Base-by-base conservation (phyloP, 441 rosid genomes). In the Erodium moschatum region DNA sequence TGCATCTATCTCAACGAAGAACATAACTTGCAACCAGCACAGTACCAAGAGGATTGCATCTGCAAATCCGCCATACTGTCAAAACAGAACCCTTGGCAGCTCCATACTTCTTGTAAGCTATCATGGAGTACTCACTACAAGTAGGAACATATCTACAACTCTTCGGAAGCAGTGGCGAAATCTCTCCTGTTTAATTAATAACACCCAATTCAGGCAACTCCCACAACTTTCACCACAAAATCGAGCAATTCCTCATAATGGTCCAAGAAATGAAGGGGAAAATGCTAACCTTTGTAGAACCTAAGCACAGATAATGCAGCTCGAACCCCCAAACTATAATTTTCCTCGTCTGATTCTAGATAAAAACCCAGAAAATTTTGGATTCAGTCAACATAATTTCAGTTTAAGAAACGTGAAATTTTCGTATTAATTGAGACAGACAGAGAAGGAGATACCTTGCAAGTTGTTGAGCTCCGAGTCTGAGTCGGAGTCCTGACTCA, bases 61-160 rank as follows among this genome's bases (percentile, higher is more conserved):
- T 96, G 72, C 98, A 90, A 68, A 90, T 78, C 70, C 91, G 92
- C 92, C 92, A 89, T 50, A 84, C 75, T 2, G 90, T 90, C 72
- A 92, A 82, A 77, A 82, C 61, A 6, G 89, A 81, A 69, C 97
- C 97, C 77, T 87, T 89, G 18, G 70, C 76, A 73, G 87, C 69
- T 67, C 98, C 98, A 72, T 92, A 92, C 70, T 79, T 92, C 89
- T 89, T 90, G 78, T 90, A 92, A 75, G 97, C 98, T 81, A 82
- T 84, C 94, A 87, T 90, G 12, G 94, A 92, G 68, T 89, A 90
- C 83, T 89, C 97, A 13, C 98, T 86, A 67, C 98, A 90, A 1
- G 96, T 85, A 1, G 96, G 98, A 35, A 87, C 81, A 56, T 87
- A 89, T 42, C 96, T 73, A 78, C 96, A 92, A 77, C 96, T 92